Evolutionary conservation across 805 yeast genomes (phyloP), one percentile per base, ranked within the genome.

Genomic region (Naumovozyma dairenensis): DNA sequence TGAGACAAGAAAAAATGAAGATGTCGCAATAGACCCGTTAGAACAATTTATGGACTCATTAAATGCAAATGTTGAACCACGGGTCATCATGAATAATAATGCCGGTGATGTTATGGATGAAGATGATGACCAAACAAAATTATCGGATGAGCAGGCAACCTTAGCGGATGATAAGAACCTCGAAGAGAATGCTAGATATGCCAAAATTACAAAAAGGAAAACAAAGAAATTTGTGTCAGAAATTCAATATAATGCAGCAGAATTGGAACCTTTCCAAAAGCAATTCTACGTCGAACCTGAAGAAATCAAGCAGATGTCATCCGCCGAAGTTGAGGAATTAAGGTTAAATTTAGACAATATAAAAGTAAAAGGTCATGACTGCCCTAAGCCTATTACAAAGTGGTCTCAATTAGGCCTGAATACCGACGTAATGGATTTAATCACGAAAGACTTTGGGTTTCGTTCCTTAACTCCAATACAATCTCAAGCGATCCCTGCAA

Each of bases 341-440:
- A 55, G 92, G 30, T 45, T 67, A 12, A 58, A 59, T 30, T 48
- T 75, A 28, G 86, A 77, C 39, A 78, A 80, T n/a, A 76, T 85
- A 21, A 71, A 71, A 31, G 74, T 83, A 2, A 57, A 71, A 32
- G 94, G 94, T 0, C 40, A 46, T 1, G 52, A 63, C 26, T 67
- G 73, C 27, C 77, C 80, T 1, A 64, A 66, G 17, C 96, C 96
- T 0, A 72, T 85, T 1, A 48, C 67, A 26, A 71, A 72, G 35
- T 89, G 96, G 93, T 65, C 80, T 3, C 89, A 84, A 40, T 62
- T 86, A 35, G 95, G 95, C 0, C 62, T 92, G 1, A 79, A 94
- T 0, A 58, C 72, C 1, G 63, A 67, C 1, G 65, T 77, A 1
- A 63, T 73, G 62, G 57, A 67, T 2, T 66, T 74, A 0, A 61